Evolutionary conservation across 2,329 filamentous ascomycete genomes (phyloP).

Genomic region (Hymenoscyphus albidus): DNA sequence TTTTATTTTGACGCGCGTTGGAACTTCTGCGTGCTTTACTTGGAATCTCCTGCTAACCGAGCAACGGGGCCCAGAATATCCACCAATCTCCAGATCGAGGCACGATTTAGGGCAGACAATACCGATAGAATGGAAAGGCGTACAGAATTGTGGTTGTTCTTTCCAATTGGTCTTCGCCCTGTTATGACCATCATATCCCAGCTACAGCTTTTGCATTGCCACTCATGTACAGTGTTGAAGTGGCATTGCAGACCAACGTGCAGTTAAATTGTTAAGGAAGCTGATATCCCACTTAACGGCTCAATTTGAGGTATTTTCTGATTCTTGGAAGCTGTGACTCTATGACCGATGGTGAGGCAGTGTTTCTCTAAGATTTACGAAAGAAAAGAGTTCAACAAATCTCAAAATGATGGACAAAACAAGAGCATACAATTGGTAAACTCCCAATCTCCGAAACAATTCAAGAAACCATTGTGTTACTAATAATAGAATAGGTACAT

Average conservation of each 20-base stretch:
- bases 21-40: background rate
- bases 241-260: background rate
- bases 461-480: background rate
- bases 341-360: background rate
- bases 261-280: background rate
- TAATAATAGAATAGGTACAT: constrained; percentile 50
- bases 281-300: background rate
- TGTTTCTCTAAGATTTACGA: background rate
- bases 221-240: background rate
- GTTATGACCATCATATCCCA: background rate
- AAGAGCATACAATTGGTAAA: constrained; percentile 12
- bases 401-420: constrained; percentile 8
- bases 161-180: background rate
- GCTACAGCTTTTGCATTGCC: background rate
- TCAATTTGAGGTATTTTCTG: background rate
- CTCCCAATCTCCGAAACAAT: background rate
- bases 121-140: background rate
- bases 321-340: background rate
- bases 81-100: background rate
- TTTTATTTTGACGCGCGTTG: background rate
- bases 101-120: background rate
- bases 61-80: background rate
- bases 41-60: background rate
- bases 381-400: background rate
- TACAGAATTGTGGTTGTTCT: background rate